Percentiles rank a stretch among this genome's conserved stretches.
Evolutionary conservation across 1,139 yeast genomes (phyloP).

Genomic region (Hansenula lynferdii): DNA sequence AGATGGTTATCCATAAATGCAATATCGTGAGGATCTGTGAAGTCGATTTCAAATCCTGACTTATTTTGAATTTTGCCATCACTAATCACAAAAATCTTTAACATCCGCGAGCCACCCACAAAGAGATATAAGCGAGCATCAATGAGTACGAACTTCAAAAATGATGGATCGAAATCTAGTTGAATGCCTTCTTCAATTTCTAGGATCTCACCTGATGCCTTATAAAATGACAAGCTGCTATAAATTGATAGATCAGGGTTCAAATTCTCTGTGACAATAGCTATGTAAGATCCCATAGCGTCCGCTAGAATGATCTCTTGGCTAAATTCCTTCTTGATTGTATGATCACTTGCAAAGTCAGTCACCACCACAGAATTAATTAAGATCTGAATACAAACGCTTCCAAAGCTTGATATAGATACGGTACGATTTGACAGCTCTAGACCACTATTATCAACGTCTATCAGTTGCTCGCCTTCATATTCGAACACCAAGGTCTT

Average conservation of each 20-base stretch:
- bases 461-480: constrained; percentile 20
- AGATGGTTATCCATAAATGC: constrained; percentile 8
- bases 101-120: constrained; percentile 3
- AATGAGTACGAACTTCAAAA: constrained; percentile 12
- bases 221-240: constrained; percentile 5
- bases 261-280: constrained; percentile 22
- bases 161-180: constrained; percentile 8
- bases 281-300: constrained; percentile 11
- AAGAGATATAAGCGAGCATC: constrained; percentile 6
- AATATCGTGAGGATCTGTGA: constrained; percentile 17
- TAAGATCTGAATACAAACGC: constrained; percentile 30
- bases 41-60: neutral
- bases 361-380: constrained; percentile 26
- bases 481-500: constrained; percentile 34
- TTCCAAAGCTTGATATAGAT: constrained; percentile 10
- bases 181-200: constrained; percentile 2
- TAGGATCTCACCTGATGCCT: constrained; percentile 9
- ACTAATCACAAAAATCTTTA: constrained; percentile 5
- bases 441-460: constrained; percentile 20
- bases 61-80: neutral
- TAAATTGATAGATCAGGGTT: neutral
- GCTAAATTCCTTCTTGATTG: constrained; percentile 9
- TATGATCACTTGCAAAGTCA: constrained; percentile 18
- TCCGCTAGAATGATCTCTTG: constrained; percentile 17
- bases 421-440: constrained; percentile 20